Evolutionary conservation across 495 filamentous ascomycete genomes (phyloP), one percentile per base, ranked within the genome.

Genomic region (Penicillium samsonianum): DNA sequence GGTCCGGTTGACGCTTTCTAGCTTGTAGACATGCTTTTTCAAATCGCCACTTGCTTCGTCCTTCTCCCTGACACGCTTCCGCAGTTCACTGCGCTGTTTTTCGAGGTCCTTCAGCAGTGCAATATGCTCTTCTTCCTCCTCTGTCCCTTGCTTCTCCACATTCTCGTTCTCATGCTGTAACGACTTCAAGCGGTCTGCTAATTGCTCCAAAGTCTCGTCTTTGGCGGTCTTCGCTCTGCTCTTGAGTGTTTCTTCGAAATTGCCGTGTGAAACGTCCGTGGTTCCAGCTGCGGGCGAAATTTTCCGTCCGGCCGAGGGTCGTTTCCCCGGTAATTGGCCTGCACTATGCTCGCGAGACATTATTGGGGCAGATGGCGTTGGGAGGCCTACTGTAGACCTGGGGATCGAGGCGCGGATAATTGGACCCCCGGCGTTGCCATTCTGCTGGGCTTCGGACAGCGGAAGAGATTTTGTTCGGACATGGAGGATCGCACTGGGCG

Each of bases 21-120:
- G 78, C 28, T 82, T 82, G 45, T 88, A 84, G 30, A 93, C 88
- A 62, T 96, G 88, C 54, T 87, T 88, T 65, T 87, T 89, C 28
- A 96, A 69, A 65, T 89, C 87, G 44, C 87, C 84, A n/a, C 86
- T 92, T 26, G 83, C 84, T 57, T 95, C 90, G 57, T 96, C 91
- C 68, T 90, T 92, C 61, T 96, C 90, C 67, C 87, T 91, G 38
- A 91, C 80, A 38, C 84, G 79, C 63, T 87, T 85, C 64, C 75
- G 86, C 61, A 95, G 82, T 31, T 86, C 82, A 59, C 92, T 90
- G 53, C 91, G 77, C 53, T 91, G 87, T 43, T 80, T 79, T 16
- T 77, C 69, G 5, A 91, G 68, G 6, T 84, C 80, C 22, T 75
- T 77, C 44, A 86, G 84, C 30, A 85, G 73, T 14, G 73, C 73